These are phyloP conservation scores for Casuarina glauca DNA, from an alignment of 306 rosid genomes.

Conservation along the genomic window DNA sequence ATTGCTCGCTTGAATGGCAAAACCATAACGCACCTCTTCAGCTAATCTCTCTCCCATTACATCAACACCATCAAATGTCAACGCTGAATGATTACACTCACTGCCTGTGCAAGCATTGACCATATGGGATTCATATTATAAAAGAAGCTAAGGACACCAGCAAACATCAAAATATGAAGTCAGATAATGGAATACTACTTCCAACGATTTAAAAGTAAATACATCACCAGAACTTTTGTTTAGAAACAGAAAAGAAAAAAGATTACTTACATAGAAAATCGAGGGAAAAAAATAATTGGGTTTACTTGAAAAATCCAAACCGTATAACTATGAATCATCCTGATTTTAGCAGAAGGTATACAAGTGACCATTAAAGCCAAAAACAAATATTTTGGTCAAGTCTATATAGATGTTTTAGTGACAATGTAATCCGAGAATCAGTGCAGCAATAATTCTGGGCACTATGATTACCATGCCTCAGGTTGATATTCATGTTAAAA, in stretches of 20 bases:
- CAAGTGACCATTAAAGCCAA: not conserved
- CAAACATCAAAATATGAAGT: conserved; percentile 11
- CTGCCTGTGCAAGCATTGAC: conserved; percentile 61
- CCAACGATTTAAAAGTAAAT: not conserved
- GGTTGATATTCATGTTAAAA: no score
- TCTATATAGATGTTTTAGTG: no score
- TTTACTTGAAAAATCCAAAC: not conserved
- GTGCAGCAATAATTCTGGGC: no score
- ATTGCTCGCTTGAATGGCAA: not conserved
- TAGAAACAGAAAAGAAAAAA: not conserved
- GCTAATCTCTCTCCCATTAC: conserved; percentile 84
- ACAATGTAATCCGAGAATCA: no score
- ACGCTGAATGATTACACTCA: conserved; percentile 56
- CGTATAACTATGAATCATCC: not conserved
- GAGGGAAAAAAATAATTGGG: not conserved
- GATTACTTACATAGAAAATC: not conserved
- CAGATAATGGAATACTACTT: conserved; percentile 8
- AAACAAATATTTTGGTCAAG: no score
- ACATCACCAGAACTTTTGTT: not conserved
- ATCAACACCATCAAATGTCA: conserved; percentile 88
- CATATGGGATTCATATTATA: conserved; percentile 34
- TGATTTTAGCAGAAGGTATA: not conserved
- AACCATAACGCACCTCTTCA: conserved; percentile 55
- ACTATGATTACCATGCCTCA: no score
- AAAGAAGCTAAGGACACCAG: conserved; percentile 5